Evolutionary conservation across 805 yeast species (phyloP).

Genomic region (Yamadazyma endophytica): DNA sequence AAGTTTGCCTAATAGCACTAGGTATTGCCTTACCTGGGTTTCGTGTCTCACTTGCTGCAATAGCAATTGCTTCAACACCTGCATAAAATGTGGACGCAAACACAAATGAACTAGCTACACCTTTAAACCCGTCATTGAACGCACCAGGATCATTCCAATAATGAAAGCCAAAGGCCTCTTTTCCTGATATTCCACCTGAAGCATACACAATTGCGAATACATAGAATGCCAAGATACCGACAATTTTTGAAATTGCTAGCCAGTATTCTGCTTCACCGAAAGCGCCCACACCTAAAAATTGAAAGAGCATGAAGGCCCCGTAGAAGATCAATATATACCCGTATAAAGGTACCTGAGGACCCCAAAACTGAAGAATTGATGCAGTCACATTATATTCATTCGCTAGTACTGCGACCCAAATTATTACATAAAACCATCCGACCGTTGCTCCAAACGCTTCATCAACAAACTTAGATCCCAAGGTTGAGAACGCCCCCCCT

Average conservation of each 20-base stretch:
- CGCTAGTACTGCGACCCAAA: slow-evolving; percentile 55
- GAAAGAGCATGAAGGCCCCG: slow-evolving; percentile 46
- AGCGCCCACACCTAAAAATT: slow-evolving; percentile 46
- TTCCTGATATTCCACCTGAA: slow-evolving; percentile 41
- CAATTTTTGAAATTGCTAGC: slow-evolving; percentile 46
- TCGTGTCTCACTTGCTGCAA: slow-evolving; percentile 59
- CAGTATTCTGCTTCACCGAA: slow-evolving; percentile 58
- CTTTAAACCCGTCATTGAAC: slow-evolving; percentile 45
- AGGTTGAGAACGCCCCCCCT: slow-evolving; percentile 48
- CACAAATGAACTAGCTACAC: slow-evolving; percentile 54
- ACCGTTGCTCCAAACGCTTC: slow-evolving; percentile 56
- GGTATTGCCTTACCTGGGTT: slow-evolving; percentile 59
- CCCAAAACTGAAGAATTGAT: slow-evolving; percentile 46
- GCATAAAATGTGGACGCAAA: slow-evolving; percentile 58
- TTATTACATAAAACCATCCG: slow-evolving; percentile 49
- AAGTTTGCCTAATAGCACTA: slow-evolving; percentile 51
- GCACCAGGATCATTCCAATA: slow-evolving; percentile 44
- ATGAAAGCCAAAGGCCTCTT: slow-evolving; percentile 35
- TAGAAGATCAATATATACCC: slow-evolving; percentile 54
- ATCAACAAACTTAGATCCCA: slow-evolving; percentile 49
- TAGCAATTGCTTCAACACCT: slow-evolving; percentile 54
- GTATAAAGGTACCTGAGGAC: slow-evolving; percentile 49
- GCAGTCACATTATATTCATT: slow-evolving; percentile 54
- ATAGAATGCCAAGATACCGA: slow-evolving; percentile 47
- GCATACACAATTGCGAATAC: slow-evolving; percentile 45